These are phyloP conservation scores for Rhodotorula sp. DNA, from an alignment of 1,284 basidiomycete genomes.

Conservation along the genomic window DNA sequence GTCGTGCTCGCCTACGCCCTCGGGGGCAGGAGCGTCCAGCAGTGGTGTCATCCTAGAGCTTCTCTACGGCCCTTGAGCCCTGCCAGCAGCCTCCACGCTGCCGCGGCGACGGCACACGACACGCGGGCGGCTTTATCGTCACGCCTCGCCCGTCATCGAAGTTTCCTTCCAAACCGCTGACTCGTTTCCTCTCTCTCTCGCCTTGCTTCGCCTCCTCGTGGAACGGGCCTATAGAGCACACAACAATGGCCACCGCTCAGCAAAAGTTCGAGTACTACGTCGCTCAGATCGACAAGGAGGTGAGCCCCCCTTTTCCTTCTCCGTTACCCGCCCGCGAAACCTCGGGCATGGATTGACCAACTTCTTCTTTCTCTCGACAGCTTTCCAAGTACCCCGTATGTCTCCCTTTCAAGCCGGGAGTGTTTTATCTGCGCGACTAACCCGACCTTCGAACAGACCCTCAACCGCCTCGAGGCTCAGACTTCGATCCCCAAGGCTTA, in stretches of 20 bases:
- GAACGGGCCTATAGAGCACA: background rate
- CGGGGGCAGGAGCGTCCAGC: too few species aligned
- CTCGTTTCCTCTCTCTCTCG: too few species aligned
- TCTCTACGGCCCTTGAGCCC: too few species aligned
- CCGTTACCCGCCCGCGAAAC: background rate
- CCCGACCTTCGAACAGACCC: constrained; percentile 49
- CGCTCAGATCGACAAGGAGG: constrained; percentile 46
- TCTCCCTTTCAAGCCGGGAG: too few species aligned
- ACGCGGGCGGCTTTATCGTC: too few species aligned
- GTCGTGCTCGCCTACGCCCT: too few species aligned
- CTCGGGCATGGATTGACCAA: background rate
- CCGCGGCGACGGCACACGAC: background rate
- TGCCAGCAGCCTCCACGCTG: too few species aligned
- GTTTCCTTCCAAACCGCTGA: too few species aligned
- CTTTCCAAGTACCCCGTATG: constrained; percentile 79
- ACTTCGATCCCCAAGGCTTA: constrained; percentile 93
- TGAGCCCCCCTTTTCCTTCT: constrained; percentile 4
- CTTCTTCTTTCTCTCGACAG: constrained; percentile 49
- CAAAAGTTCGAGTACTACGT: constrained; percentile 46
- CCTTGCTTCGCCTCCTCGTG: background rate
- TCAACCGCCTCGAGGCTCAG: constrained; percentile 80
- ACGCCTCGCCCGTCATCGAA: too few species aligned
- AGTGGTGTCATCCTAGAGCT: too few species aligned
- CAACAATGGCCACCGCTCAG: constrained; percentile 40
- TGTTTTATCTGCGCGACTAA: background rate